Percentiles rank a stretch among this genome's conserved stretches.
These are phyloP conservation scores for Helicostylum pulchrum DNA, from an alignment of 192 early-diverging fungal species.

Conservation along the genomic window DNA sequence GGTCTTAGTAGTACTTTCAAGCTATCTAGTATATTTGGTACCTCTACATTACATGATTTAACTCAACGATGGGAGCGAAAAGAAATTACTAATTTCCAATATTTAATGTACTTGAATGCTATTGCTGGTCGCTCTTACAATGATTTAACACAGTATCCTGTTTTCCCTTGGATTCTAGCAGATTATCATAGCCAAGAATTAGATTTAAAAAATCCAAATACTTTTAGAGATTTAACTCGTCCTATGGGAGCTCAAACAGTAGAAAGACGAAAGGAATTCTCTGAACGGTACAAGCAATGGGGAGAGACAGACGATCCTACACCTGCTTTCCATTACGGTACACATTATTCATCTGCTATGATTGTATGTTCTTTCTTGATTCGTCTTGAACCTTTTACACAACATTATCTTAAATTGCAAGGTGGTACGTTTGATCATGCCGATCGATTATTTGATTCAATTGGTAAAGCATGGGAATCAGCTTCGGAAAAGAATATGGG, in stretches of 20 bases:
- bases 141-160: constrained; percentile 93
- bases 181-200: constrained; percentile 77
- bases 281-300: constrained; percentile 61
- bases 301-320: constrained; percentile 47
- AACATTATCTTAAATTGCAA: constrained; percentile 71
- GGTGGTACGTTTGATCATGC: constrained; percentile 85
- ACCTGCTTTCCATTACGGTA: constrained; percentile 90
- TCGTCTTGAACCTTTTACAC: constrained; percentile 87
- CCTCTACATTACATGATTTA: constrained; percentile 59
- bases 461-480: constrained; percentile 73
- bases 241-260: constrained; percentile 87
- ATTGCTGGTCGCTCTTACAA: constrained; percentile 80
- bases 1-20: constrained; percentile 37
- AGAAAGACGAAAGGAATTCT: constrained; percentile 61
- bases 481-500: constrained; percentile 69
- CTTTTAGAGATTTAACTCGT: constrained; percentile 86
- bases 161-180: constrained; percentile 91
- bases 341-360: constrained; percentile 93
- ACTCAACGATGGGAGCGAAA: constrained; percentile 80
- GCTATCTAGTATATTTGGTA: constrained; percentile 62
- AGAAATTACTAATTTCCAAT: constrained; percentile 95
- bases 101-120: constrained; percentile 91
- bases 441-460: constrained; percentile 75
- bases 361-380: constrained; percentile 87
- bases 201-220: constrained; percentile 70